phyloP scores from a whole-genome alignment of 2,329 filamentous ascomycete genomes.

The Penicillium sp. region DNA sequence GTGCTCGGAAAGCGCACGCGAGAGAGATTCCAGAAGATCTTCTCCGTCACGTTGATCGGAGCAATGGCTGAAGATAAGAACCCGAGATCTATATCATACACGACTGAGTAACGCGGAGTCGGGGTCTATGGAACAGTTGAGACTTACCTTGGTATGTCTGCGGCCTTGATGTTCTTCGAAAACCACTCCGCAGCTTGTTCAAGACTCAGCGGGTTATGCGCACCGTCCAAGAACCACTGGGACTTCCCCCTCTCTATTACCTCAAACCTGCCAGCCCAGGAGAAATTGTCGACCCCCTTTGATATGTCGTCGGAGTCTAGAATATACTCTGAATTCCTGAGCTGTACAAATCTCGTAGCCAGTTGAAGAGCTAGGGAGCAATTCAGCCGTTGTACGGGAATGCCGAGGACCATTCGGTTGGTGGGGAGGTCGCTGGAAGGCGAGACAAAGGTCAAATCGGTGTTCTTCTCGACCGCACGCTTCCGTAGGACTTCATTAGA shows the following conservation, averaged over 20 bases:
- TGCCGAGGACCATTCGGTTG: slow-evolving; percentile 16
- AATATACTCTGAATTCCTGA: slow-evolving; percentile 15
- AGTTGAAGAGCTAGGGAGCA: slow-evolving; percentile 32
- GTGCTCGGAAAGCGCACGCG: slow-evolving; percentile 16
- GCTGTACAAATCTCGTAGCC: slow-evolving; percentile 23
- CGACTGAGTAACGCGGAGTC: too few species aligned
- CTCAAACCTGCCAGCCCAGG: slow-evolving; percentile 1
- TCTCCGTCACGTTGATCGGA: slow-evolving; percentile 30
- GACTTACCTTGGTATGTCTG: too few species aligned
- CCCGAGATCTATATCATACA: slow-evolving; percentile 11
- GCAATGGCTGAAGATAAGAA: slow-evolving; percentile 37
- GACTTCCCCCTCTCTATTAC: slow-evolving; percentile 11
- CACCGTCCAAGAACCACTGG: slow-evolving; percentile 45
- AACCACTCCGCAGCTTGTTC: slow-evolving; percentile 41
- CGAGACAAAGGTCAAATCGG: background rate
- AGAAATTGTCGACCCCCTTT: background rate
- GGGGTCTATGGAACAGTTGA: too few species aligned
- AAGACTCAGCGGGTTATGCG: slow-evolving; percentile 46
- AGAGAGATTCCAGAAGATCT: slow-evolving; percentile 22
- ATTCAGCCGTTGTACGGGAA: slow-evolving; percentile 34
- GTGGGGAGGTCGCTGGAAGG: slow-evolving; percentile 10
- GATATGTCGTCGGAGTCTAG: slow-evolving; percentile 23
- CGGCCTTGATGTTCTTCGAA: slow-evolving; percentile 16
- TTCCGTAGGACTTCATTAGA: background rate
- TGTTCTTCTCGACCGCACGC: background rate